Percentiles rank a stretch among this genome's conserved stretches.
Conservation (phyloP, 805 yeast genomes). For the Cyberlindnera xishuangbannaensis region DNA sequence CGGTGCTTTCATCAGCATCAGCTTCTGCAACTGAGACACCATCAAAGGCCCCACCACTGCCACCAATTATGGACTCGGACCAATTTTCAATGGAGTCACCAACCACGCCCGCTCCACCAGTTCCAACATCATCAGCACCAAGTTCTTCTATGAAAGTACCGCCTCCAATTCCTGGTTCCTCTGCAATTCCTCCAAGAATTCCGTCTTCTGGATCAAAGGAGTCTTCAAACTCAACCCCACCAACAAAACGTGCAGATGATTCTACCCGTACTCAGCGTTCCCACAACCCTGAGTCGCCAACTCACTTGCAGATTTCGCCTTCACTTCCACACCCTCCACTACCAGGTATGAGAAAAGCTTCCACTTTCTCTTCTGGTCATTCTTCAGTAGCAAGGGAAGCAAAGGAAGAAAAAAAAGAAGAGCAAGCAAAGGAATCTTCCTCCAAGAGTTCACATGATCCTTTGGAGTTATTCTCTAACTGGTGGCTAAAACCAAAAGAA, state of each 20-base stretch:
- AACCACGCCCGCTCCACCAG: constrained; percentile 14
- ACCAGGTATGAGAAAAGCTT: constrained; percentile 13
- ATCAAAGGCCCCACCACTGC: constrained; percentile 17
- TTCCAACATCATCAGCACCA: no score
- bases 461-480: constrained; percentile 36
- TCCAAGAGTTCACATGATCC: no score
- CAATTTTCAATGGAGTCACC: no score
- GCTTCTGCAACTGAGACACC: constrained; percentile 20
- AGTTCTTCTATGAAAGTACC: constrained; percentile 2
- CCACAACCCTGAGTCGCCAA: no score
- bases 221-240: constrained; percentile 5
- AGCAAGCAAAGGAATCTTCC: no score
- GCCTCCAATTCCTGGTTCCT: constrained; percentile 11
- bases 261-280: no score
- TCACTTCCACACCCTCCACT: constrained; percentile 10
- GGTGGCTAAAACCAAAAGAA: constrained; percentile 60
- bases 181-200: constrained; percentile 4
- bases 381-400: no score
- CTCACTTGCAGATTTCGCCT: no score
- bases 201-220: constrained; percentile 3
- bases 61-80: no score
- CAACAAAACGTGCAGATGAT: no score
- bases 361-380: constrained; percentile 17
- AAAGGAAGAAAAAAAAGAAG: no score
- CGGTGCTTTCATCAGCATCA: no score